Evolutionary conservation across 805 yeast species (phyloP).

Genomic region (Barnettozyma sp.): DNA sequence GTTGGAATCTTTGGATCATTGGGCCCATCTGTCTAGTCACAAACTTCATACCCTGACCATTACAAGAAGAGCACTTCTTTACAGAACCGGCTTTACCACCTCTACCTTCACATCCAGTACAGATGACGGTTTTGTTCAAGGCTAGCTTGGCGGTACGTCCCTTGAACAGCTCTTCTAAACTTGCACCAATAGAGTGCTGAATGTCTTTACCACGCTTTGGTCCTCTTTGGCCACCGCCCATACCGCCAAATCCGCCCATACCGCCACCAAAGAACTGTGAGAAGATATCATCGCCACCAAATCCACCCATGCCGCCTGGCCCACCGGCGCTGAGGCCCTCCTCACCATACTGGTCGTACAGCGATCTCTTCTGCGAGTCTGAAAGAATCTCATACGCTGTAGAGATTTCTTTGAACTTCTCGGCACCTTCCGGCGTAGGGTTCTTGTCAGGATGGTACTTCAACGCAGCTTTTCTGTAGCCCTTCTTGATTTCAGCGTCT

Average conservation of each 20-base stretch:
- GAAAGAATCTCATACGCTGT: constrained; percentile 84
- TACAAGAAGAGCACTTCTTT: constrained; percentile 79
- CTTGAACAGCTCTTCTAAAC: constrained; percentile 88
- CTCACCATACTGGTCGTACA: constrained; percentile 86
- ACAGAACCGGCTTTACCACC: constrained; percentile 95
- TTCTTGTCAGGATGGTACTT: constrained; percentile 82
- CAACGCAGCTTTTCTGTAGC: constrained; percentile 74
- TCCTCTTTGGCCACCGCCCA: constrained; percentile 64
- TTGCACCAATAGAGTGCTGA: constrained; percentile 76
- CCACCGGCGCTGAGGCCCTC: constrained; percentile 86
- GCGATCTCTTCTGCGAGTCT: constrained; percentile 81
- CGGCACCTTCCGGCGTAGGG: constrained; percentile 86
- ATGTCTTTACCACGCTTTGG: constrained; percentile 89
- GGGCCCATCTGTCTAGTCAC: constrained; percentile 99
- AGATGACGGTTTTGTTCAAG: constrained; percentile 81
- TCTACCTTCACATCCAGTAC: constrained; percentile 85
- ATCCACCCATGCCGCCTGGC: constrained; percentile 60
- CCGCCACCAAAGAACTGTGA: constrained; percentile 81
- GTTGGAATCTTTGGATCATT: constrained; percentile 96
- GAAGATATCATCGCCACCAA: constrained; percentile 68
- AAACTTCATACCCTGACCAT: constrained; percentile 86
- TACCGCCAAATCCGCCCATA: constrained; percentile 38
- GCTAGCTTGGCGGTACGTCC: constrained; percentile 95
- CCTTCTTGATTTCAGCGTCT: constrained; percentile 70
- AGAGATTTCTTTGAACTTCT: constrained; percentile 86